phyloP scores from a whole-genome alignment of 306 rosid genomes.

The Astragalus membranaceus region DNA sequence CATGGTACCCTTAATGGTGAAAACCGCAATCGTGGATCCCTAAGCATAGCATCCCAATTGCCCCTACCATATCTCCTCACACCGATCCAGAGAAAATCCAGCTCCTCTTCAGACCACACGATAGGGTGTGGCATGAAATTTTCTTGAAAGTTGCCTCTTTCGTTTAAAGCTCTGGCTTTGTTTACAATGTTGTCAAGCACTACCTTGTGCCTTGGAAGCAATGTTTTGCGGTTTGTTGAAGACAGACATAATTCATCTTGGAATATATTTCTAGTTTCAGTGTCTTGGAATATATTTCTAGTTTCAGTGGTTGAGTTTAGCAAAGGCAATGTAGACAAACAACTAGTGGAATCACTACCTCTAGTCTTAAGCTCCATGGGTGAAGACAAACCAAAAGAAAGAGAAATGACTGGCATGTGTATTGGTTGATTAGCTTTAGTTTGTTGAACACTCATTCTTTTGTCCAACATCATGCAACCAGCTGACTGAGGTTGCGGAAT shows the following conservation, averaged over 20 bases:
- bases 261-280: conserved; percentile 30
- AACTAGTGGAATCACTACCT: conserved; percentile 24
- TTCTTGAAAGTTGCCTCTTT: conserved; percentile 33
- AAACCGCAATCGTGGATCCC: conserved; percentile 57
- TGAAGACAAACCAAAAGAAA: conserved; percentile 45
- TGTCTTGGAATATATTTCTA: conserved; percentile 32
- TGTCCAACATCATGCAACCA: conserved; percentile 27
- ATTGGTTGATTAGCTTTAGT: conserved; percentile 16
- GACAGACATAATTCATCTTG: conserved; percentile 32
- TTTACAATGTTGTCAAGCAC: conserved; percentile 40
- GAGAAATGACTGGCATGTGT: conserved; percentile 24
- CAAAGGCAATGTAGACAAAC: conserved; percentile 32
- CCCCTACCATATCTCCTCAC: conserved; percentile 63
- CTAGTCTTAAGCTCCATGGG: conserved; percentile 29
- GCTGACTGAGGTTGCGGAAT: conserved; percentile 25
- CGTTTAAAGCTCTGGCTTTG: conserved; percentile 39
- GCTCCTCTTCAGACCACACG: conserved; percentile 70
- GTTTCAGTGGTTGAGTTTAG: conserved; percentile 24
- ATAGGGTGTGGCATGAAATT: conserved; percentile 21
- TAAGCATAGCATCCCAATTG: conserved; percentile 62
- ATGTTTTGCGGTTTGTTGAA: conserved; percentile 28
- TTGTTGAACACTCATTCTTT: conserved; percentile 25
- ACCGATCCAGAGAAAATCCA: conserved; percentile 74
- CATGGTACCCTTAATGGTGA: conserved; percentile 40
- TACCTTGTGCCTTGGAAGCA: conserved; percentile 32